Conservation (phyloP, 192 early-diverging fungal genomes). For the Podila minutissima region DNA sequence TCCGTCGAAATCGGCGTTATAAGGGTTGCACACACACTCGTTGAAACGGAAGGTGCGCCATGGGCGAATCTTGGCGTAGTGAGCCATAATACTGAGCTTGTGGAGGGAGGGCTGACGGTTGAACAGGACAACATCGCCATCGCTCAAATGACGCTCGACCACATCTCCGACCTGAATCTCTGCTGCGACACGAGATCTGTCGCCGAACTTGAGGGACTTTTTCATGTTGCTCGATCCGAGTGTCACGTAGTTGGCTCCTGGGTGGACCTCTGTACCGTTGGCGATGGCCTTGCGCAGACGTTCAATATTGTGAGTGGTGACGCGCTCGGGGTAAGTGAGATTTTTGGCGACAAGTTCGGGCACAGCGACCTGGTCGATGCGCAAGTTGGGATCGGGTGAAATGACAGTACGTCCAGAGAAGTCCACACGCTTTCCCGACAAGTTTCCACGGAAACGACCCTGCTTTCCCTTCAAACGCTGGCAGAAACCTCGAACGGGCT, state of each 20-base stretch:
- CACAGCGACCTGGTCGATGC: constrained; percentile 95
- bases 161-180: constrained; percentile 89
- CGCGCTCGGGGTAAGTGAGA: constrained; percentile 96
- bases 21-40: constrained; percentile 99
- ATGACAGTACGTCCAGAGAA: constrained; percentile 99
- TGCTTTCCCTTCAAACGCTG: constrained; percentile 99
- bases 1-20: constrained; percentile 99
- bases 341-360: constrained; percentile 91
- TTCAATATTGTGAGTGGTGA: constrained; percentile 90
- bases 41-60: constrained; percentile 99
- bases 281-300: constrained; percentile 76
- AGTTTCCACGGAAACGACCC: constrained; percentile 98
- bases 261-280: constrained; percentile 91
- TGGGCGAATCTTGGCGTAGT: constrained; percentile 80
- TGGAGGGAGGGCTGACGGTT: constrained; percentile 99
- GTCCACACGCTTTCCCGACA: constrained; percentile 99
- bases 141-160: constrained; percentile 94
- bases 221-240: constrained; percentile 61
- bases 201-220: constrained; percentile 76
- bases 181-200: constrained; percentile 73
- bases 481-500: constrained; percentile 86
- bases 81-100: constrained; percentile 97
- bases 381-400: constrained; percentile 97
- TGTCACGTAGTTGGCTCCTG: constrained; percentile 91
- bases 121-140: constrained; percentile 97